Evolutionary conservation across 1,284 basidiomycete genomes (phyloP).

Genomic region (Xerocomus nothofagi): DNA sequence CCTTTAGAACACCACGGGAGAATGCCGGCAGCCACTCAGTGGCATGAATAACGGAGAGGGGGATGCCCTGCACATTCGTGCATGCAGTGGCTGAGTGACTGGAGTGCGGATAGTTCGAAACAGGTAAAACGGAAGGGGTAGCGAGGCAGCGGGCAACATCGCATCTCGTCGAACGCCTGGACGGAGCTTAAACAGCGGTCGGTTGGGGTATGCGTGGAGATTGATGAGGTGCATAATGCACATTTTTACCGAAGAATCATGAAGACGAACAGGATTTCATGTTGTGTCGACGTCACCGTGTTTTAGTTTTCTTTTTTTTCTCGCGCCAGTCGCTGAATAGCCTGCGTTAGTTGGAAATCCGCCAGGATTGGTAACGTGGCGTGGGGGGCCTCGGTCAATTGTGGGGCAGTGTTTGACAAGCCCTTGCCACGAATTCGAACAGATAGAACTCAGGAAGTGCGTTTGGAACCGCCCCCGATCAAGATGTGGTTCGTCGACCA

Average conservation of each 20-base stretch:
- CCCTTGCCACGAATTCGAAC: constrained; percentile 23
- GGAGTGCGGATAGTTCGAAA: constrained; percentile 16
- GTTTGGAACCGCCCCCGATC: constrained; percentile 28
- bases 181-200: constrained; percentile 32
- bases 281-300: constrained; percentile 6
- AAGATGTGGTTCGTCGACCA: constrained; percentile 26
- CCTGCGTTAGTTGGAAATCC: constrained; percentile 12
- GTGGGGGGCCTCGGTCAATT: constrained; percentile 6
- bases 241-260: constrained; percentile 8
- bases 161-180: constrained; percentile 14
- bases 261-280: constrained; percentile 12
- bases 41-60: constrained; percentile 7
- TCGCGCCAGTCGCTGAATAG: constrained; percentile 21
- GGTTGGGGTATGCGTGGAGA: constrained; percentile 10
- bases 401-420: constrained; percentile 25
- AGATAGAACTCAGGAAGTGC: constrained; percentile 17
- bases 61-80: constrained; percentile 10
- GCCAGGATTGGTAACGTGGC: constrained; percentile 8
- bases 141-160: constrained; percentile 26
- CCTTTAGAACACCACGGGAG: constrained; percentile 10
- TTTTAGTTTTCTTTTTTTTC: constrained; percentile 1
- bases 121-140: constrained; percentile 16
- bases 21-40: constrained; percentile 1
- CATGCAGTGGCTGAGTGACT: constrained; percentile 9
- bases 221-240: constrained; percentile 9